These are phyloP conservation scores for Venturia aucupariae DNA, from an alignment of 2,329 filamentous ascomycete genomes.

Conservation along the genomic window DNA sequence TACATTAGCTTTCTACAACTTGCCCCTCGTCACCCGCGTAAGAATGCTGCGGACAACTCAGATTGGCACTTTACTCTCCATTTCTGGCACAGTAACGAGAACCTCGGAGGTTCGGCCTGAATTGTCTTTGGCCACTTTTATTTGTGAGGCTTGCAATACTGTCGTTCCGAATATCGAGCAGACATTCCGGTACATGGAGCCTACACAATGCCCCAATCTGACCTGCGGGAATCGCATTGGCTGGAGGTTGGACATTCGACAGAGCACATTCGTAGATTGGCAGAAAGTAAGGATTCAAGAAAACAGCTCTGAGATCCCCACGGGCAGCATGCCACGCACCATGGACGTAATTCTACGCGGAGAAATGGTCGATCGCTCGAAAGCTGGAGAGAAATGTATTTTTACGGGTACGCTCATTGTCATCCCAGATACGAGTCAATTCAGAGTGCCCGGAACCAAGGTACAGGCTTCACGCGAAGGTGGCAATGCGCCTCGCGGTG, in stretches of 20 bases:
- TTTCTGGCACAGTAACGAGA: constrained; percentile 91
- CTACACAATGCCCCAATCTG: constrained; percentile 84
- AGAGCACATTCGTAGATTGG: constrained; percentile 98
- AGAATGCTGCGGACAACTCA: constrained; percentile 79
- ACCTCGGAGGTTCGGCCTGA: constrained; percentile 96
- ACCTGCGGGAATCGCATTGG: constrained; percentile 80
- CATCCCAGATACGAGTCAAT: constrained; percentile 90
- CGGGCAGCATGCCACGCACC: constrained; percentile 94
- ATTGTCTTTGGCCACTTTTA: constrained; percentile 82
- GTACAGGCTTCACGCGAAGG: constrained; percentile 81
- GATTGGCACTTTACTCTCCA: constrained; percentile 87
- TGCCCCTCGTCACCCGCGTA: constrained; percentile 77
- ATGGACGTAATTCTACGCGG: constrained; percentile 95
- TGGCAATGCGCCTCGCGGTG: constrained; percentile 59
- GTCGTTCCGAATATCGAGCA: constrained; percentile 89
- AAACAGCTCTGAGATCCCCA: constrained; percentile 96
- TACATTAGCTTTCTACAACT: constrained; percentile 83
- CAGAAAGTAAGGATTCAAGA: constrained; percentile 98
- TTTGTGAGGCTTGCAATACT: constrained; percentile 77
- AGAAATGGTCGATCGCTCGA: constrained; percentile 94
- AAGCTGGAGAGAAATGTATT: constrained; percentile 96
- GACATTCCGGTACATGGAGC: constrained; percentile 94
- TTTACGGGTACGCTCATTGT: constrained; percentile 96
- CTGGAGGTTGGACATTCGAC: constrained; percentile 95
- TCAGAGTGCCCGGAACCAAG: constrained; percentile 76